phyloP scores from a whole-genome alignment of 2,329 filamentous ascomycete species.

The Diaporthe caulivora region DNA sequence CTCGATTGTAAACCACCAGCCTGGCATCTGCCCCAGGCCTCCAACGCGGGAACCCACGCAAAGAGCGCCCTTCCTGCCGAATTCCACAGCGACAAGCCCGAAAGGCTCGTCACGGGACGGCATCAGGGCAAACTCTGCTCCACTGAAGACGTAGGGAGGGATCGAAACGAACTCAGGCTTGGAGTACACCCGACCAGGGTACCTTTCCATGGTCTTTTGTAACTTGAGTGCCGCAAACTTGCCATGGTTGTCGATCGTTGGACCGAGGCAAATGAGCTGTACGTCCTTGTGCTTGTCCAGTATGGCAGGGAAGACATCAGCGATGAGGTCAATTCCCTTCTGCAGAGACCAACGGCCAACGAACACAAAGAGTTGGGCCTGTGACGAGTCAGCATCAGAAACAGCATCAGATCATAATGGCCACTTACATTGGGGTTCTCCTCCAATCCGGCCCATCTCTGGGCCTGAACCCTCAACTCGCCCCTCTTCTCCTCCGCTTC shows the following conservation, averaged over 20 bases:
- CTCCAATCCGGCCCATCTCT: conserved; percentile 75
- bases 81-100: conserved; percentile 76
- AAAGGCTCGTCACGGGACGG: conserved; percentile 78
- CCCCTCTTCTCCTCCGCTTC: conserved; percentile 52
- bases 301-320: conserved; percentile 72
- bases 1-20: conserved; percentile 72
- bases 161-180: conserved; percentile 76
- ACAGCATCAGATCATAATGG: rapidly evolving
- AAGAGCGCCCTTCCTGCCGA: conserved; percentile 74
- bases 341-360: conserved; percentile 78
- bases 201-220: conserved; percentile 72
- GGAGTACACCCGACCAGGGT: conserved; percentile 75
- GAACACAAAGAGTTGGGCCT: conserved; percentile 75
- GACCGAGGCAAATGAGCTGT: conserved; percentile 73
- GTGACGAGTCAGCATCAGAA: not conserved
- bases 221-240: conserved; percentile 76
- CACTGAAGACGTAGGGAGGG: conserved; percentile 75
- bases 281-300: conserved; percentile 69
- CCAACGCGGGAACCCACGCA: conserved; percentile 75
- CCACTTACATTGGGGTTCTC: conserved; percentile 61
- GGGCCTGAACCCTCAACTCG: conserved; percentile 70
- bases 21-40: conserved; percentile 78
- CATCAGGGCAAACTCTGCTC: conserved; percentile 77
- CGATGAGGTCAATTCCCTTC: conserved; percentile 76
- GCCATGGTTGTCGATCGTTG: conserved; percentile 75